Evolutionary conservation across 345 rosid genomes (phyloP), one percentile per base, ranked within the genome.

Genomic region (Garcia nutans): DNA sequence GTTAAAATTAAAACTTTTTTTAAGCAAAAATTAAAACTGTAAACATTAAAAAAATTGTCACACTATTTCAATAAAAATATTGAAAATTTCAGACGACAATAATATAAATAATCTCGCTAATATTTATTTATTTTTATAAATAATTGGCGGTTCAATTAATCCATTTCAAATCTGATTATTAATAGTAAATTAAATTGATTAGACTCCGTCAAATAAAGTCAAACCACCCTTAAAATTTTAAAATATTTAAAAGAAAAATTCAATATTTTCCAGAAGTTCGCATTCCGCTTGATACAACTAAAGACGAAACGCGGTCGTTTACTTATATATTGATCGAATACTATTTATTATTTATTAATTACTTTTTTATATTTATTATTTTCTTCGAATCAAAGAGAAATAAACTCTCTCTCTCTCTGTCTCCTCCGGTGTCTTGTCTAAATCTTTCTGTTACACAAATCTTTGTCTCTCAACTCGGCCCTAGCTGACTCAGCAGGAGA

Each of bases 341-440:
- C n/a, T n/a, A n/a, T 6, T 19, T 5, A 20, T 49, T 28, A 28
- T 28, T 28, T 28, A 28, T 28, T 28, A 28, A 28, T 28, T 28
- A 28, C n/a, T 28, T 28, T 28, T 28, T 28, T 28, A 28, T 28
- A 28, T 28, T 28, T 28, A 28, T 28, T 28, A 28, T 28, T 28
- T 74, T 54, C 78, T 79, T 69, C 74, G 20, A 28, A 24, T 42
- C 64, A 74, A 74, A 74, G 78, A 45, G 50, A 76, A 78, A 50
- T 22, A 61, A 8, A 2, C 28, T 33, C 47, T 28, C 7, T 7
- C 4, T 22, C 19, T 26, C 37, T 28, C 31, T 64, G 15, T 24
- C 57, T 54, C 62, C 33, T 19, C 31, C 17, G 12, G 11, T 33
- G 24, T 64, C 71, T 28, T 63, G 45, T 71, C 71, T n/a, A 8